Evolutionary conservation across 768 basidiomycete species (phyloP), one percentile per base, ranked within the genome.

Genomic region (Rhodotorula diobovata): DNA sequence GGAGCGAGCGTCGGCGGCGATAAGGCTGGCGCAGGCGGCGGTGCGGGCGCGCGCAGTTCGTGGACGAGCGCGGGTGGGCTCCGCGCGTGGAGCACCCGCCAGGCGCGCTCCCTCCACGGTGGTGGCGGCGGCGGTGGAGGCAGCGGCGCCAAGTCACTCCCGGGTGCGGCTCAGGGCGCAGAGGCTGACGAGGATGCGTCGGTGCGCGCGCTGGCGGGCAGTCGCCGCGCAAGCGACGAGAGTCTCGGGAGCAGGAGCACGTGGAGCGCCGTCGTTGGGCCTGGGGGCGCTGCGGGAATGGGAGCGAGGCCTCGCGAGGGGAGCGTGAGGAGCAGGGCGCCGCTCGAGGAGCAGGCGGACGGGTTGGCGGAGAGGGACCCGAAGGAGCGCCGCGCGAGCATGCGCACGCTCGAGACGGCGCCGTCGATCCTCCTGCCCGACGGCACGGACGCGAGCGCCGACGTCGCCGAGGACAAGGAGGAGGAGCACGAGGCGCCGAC

Each of bases 151-250:
- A 50, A 50, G 48, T 39, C 37, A 25, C 56, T 57, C 35, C 34
- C 39, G 35, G 55, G 32, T 18, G 62, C 35, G 35, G 39, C n/a
- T 46, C 18, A 37, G 46, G 53, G 50, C 71, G 88, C 86, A 77
- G 83, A 85, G 16, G 89, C 88, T 46, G 91, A 94, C 76, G 85
- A 88, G 28, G 89, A 91, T 75, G 93, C 93, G 1, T 93, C 90
- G 77, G 87, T 96, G 35, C 85, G 93, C 14, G 94, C 93, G n/a
- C 82, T 96, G 76, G 83, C 93, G 70, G 83, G 93, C 67, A 90
- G 90, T 80, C 84, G 92, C 76, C 84, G 91, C 76, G 89, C 90
- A 1, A 94, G 92, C 77, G 94, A 93, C 90, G 94, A 90, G 76
- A 93, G 61, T 25, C 50, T 75, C 12, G 73, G 92, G 76, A 89